Evolutionary conservation across 1,284 basidiomycete genomes (phyloP), one percentile per base, ranked within the genome.

Genomic region (Polyporus tsugae): DNA sequence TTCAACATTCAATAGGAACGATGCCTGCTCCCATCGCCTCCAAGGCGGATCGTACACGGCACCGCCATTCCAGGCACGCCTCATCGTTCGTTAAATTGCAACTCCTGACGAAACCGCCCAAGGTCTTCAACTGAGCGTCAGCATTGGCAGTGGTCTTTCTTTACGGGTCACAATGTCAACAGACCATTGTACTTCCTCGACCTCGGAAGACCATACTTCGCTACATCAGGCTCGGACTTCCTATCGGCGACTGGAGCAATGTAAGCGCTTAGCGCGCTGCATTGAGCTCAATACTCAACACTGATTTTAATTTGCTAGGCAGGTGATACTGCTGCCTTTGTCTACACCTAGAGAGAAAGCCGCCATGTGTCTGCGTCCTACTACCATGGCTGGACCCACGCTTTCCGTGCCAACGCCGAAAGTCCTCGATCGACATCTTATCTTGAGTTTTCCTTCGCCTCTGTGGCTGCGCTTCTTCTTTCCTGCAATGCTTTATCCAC

Each of bases 391-490:
- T 2, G n/a, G 11, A 29, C 29, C 46, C 64, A 65, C 46, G 53
- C 36, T 61, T 59, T 39, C 64, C 64, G 64, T 65, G 59, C 61
- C 59, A 29, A 52, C 59, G 64, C 64, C 64, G 64, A 25, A 15
- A 17, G 35, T 46, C 36, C 60, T n/a, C 22, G 33, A 64, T 60
- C 44, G 42, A n/a, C 52, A 58, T 58, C 36, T n/a, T 57, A 57
- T 33, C 33, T 35, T 33, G n/a, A 59, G 33, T 38, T 58, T 11
- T n/a, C 4, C 58, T 42, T 4, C 5, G 29, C 10, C 13, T 15
- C 15, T 10, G 58, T 42, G 38, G 36, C 58, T 38, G 58, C 35
- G 10, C 10, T 39, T 13, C n/a, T 29, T 22, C 5, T 22, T 60
- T 15, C 57, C 4, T 60, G 11, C 22, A 39, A 39, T 25, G 1